Percentiles rank a stretch among this genome's conserved stretches.
Conservation (phyloP, 306 rosid species). For the Vigna nakashimae region DNA sequence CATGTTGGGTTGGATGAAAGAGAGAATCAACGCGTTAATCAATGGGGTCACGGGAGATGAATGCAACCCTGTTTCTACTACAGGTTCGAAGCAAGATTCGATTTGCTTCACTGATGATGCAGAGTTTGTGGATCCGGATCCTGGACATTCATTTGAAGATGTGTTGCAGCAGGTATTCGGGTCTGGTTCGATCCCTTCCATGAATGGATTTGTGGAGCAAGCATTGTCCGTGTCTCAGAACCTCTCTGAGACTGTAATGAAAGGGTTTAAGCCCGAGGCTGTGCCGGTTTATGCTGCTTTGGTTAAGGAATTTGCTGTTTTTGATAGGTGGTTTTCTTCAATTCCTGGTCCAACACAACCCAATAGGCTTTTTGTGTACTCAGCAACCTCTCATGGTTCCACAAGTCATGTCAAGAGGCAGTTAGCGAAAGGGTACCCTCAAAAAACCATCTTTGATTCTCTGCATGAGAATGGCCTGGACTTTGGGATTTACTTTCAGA, state of each 20-base stretch:
- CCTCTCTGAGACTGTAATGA: conserved; percentile 89
- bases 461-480: conserved; percentile 68
- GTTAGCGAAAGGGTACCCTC: conserved; percentile 88
- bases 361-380: conserved; percentile 92
- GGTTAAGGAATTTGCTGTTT: conserved; percentile 77
- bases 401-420: conserved; percentile 91
- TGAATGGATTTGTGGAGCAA: conserved; percentile 96
- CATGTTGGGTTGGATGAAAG: conserved; percentile 97
- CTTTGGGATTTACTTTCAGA: conserved; percentile 86
- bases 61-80: conserved; percentile 86
- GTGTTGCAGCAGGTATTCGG: conserved; percentile 92
- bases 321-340: conserved; percentile 96
- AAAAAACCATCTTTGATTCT: conserved; percentile 92
- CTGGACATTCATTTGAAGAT: conserved; percentile 94
- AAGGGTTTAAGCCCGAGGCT: conserved; percentile 84
- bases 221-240: conserved; percentile 79
- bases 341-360: conserved; percentile 99
- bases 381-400: conserved; percentile 98
- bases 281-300: conserved; percentile 82
- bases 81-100: conserved; percentile 48
- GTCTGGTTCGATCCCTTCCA: conserved; percentile 73
- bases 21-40: conserved; percentile 69
- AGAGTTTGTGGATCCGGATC: conserved; percentile 98
- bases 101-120: conserved; percentile 92
- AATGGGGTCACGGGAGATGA: conserved; percentile 91